Base-by-base conservation (phyloP, 1,284 basidiomycete species). In the Papiliotrema laurentii region DNA sequence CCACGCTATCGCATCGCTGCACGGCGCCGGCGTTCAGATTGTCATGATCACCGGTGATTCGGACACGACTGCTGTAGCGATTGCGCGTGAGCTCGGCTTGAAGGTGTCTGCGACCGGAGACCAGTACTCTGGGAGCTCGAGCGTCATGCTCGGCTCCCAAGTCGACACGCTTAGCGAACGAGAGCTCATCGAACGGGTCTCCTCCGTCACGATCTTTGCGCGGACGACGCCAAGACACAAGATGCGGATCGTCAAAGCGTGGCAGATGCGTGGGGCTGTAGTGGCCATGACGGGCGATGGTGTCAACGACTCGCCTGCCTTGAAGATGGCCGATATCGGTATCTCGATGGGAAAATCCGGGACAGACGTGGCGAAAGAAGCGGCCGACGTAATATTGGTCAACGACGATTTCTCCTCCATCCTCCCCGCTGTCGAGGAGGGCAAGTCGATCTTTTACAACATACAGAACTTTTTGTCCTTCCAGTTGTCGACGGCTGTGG, bases 281-380 rank as follows among this genome's bases (percentile, higher is more conserved):
- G 93, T 97, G 0, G 94, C 91, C 11, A 97, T 97, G 94, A 97
- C 93, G 2, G 93, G 93, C 18, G 93, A 97, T 70, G 93, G 93
- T 66, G 94, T 98, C 11, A 97, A 98, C 68, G 94, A 98, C 64
- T 91, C 94, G 0, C 93, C 93, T 5, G 93, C 93, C 18, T 77
- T 97, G 55, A 96, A 94, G 74, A 91, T 93, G 87, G 93, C 94
- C 3, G 93, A 97, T 67, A 97, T 98, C 60, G 94, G 94, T 21
- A 85, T 98, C 43, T 88, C 89, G 34, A 97, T 98, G 93, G 94
- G 94, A 50, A 89, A 87, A 73, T 87, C 86, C 51, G 94, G 93
- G 3, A 97, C 94, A 3, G 94, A 98, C 66, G 94, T 98, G 6
- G 93, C 94, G 24, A 97, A 97, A 74, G 93, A 97, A 75, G 93